A percentile compares a stretch with the other conserved stretches of the same genome.
Conservation (phyloP, 768 basidiomycete genomes). For the Baorangia bicolor region DNA sequence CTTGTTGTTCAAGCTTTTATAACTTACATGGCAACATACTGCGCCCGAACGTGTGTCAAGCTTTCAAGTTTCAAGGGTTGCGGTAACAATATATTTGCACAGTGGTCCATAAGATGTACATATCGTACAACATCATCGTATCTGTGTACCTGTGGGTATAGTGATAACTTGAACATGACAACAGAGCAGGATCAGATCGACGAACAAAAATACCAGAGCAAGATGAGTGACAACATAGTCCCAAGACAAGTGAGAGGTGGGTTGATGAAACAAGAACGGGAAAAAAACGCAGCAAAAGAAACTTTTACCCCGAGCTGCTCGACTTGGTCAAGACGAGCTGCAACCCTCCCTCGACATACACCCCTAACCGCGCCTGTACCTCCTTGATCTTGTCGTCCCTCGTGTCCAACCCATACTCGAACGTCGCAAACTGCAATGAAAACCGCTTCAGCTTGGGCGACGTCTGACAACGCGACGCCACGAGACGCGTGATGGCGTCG, state of each 20-base stretch:
- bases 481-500: conserved; percentile 23
- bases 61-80: too few species aligned
- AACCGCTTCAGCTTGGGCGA: conserved; percentile 17
- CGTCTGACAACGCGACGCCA: conserved; percentile 23
- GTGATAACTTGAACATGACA: not conserved
- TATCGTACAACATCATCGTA: not conserved
- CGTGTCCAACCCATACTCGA: conserved; percentile 30
- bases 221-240: not conserved
- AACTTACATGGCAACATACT: too few species aligned
- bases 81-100: too few species aligned
- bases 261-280: not conserved
- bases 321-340: conserved; percentile 26
- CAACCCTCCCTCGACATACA: conserved; percentile 24
- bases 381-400: conserved; percentile 28
- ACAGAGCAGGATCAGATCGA: not conserved
- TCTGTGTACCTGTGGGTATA: not conserved
- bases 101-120: too few species aligned
- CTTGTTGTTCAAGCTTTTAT: too few species aligned
- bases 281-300: not conserved
- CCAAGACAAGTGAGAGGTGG: not conserved
- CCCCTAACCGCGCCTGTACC: conserved; percentile 8
- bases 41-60: too few species aligned
- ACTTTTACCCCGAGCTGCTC: conserved; percentile 8
- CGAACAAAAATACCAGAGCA: not conserved
- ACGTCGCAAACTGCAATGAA: conserved; percentile 26